Conservation (phyloP, 2,329 filamentous ascomycete genomes). For the Ambrosiella cleistominuta region DNA sequence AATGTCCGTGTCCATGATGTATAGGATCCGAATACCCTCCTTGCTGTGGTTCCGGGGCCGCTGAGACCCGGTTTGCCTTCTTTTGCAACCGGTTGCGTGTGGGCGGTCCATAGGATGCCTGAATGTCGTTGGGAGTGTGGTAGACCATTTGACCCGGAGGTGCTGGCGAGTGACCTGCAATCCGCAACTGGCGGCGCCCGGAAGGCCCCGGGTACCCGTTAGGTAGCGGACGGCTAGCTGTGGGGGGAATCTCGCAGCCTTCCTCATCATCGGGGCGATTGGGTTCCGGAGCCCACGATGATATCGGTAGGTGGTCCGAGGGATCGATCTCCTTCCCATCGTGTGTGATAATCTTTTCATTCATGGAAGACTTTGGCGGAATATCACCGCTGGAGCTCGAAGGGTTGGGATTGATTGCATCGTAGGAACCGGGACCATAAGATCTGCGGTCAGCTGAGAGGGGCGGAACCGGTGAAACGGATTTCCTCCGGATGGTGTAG, state of each 20-base stretch:
- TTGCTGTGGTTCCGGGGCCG: slow-evolving; percentile 21
- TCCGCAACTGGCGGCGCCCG: slow-evolving; percentile 31
- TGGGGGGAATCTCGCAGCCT: slow-evolving; percentile 19
- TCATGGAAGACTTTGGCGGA: slow-evolving; percentile 14
- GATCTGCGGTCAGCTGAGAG: slow-evolving; percentile 35
- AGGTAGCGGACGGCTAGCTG: slow-evolving; percentile 25
- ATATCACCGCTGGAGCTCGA: not conserved
- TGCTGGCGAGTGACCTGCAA: slow-evolving; percentile 29
- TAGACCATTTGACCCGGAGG: slow-evolving; percentile 18
- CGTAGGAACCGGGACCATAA: slow-evolving; percentile 61
- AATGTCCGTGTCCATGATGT: not conserved
- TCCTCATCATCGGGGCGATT: slow-evolving; percentile 28
- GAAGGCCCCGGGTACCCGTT: slow-evolving; percentile 21
- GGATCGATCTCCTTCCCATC: slow-evolving; percentile 65
- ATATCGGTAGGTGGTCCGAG: slow-evolving; percentile 61
- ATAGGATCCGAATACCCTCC: not conserved
- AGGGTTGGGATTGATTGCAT: slow-evolving; percentile 21
- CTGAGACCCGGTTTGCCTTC: slow-evolving; percentile 32
- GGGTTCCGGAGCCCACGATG: slow-evolving; percentile 62
- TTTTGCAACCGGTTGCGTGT: slow-evolving; percentile 46
- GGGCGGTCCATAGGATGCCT: slow-evolving; percentile 15
- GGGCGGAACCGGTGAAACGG: slow-evolving; percentile 51
- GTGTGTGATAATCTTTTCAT: slow-evolving; percentile 56
- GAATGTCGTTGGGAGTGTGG: slow-evolving; percentile 18
- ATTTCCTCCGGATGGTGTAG: slow-evolving; percentile 49